Evolutionary conservation across 1,284 basidiomycete species (phyloP).

Genomic region (Boletus sp.): DNA sequence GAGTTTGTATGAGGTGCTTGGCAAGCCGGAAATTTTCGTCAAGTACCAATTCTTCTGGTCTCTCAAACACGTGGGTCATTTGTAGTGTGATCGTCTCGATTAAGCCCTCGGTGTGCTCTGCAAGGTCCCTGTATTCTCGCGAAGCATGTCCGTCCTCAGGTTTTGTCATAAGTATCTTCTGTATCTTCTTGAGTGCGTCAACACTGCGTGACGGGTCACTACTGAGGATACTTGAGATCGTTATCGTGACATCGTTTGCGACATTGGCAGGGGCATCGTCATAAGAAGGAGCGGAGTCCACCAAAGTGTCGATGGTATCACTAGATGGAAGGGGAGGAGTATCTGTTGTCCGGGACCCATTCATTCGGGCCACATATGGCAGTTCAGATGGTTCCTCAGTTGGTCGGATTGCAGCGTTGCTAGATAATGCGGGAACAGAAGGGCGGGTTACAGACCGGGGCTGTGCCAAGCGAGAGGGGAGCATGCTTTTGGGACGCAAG

Average conservation of each 20-base stretch:
- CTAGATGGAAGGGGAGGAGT: conserved; percentile 19
- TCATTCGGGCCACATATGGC: conserved; percentile 26
- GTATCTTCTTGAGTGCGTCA: conserved; percentile 91
- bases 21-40: conserved; percentile 86
- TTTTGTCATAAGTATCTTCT: conserved; percentile 73
- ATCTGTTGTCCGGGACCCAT: conserved; percentile 21
- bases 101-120: conserved; percentile 82
- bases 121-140: conserved; percentile 70
- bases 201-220: conserved; percentile 84
- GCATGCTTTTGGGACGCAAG: conserved; percentile 58
- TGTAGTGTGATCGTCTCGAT: conserved; percentile 86
- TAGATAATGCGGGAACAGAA: conserved; percentile 16
- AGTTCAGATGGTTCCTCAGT: conserved; percentile 32
- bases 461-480: conserved; percentile 69
- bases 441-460: conserved; percentile 45
- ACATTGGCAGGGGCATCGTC: conserved; percentile 18
- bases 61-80: conserved; percentile 87
- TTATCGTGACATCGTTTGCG: conserved; percentile 66
- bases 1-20: conserved; percentile 94
- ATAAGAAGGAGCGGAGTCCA: conserved; percentile 25
- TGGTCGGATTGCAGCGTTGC: conserved; percentile 19
- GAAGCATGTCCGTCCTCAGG: conserved; percentile 70
- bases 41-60: conserved; percentile 66
- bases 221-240: conserved; percentile 81
- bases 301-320: conserved; percentile 29